These are phyloP conservation scores for Pythium angustatum DNA, from an alignment of 352 stramenopile genomes.

Conservation along the genomic window DNA sequence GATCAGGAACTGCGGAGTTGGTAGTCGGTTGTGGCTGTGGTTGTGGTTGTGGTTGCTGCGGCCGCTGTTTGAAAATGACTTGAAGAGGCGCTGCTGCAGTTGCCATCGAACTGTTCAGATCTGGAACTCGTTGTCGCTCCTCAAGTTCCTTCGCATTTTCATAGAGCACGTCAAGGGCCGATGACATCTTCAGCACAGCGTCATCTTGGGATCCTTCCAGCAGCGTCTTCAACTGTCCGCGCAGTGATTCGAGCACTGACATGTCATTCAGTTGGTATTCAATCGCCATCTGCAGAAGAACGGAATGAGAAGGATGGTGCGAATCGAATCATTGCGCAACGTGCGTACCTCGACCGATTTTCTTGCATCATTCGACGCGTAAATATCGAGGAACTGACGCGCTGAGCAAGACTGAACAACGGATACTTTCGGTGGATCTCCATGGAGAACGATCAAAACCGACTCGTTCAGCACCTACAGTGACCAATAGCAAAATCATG, in stretches of 20 bases:
- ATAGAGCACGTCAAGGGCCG: constrained; percentile 48
- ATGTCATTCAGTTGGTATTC: constrained; percentile 75
- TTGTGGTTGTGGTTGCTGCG: constrained; percentile 40
- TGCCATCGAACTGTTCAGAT: constrained; percentile 27
- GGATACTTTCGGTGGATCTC: constrained; percentile 73
- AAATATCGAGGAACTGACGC: constrained; percentile 74
- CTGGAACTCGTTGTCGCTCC: constrained; percentile 40
- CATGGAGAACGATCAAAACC: constrained; percentile 69
- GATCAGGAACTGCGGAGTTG: background rate
- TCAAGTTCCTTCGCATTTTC: constrained; percentile 51
- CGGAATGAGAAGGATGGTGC: background rate
- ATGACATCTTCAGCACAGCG: constrained; percentile 32
- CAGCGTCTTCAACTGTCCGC: constrained; percentile 51
- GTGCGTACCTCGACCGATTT: constrained; percentile 61
- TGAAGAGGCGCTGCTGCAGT: constrained; percentile 54
- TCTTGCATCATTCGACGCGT: constrained; percentile 55
- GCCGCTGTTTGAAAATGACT: constrained; percentile 85
- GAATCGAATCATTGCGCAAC: background rate
- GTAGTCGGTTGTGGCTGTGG: constrained; percentile 2
- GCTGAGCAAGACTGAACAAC: constrained; percentile 71
- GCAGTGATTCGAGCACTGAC: constrained; percentile 47
- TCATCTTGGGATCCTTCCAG: constrained; percentile 29
- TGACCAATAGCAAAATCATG: no score
- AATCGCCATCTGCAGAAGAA: constrained; percentile 55
- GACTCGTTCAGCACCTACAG: constrained; percentile 70